These are phyloP conservation scores for Papiliotrema terrestris DNA, from an alignment of 1,284 basidiomycete genomes.

Conservation along the genomic window DNA sequence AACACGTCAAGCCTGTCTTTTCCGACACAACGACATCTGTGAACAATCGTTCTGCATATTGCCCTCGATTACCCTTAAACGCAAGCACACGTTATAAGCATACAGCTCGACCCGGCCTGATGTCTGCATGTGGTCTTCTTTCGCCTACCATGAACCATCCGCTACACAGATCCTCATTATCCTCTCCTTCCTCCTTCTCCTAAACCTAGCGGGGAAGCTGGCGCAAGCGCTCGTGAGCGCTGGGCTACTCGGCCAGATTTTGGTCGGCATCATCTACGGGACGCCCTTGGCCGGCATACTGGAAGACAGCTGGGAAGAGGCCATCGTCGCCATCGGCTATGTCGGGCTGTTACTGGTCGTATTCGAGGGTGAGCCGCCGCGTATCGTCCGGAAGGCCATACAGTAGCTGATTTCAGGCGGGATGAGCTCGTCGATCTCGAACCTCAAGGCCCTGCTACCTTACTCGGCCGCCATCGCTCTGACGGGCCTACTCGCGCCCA, in stretches of 20 bases:
- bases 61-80: too few relatives aligned
- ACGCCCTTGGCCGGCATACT: constrained; percentile 53
- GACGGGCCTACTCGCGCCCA: constrained; percentile 53
- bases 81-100: background rate
- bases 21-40: too few relatives aligned
- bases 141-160: constrained; percentile 41
- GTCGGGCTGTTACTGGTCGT: constrained; percentile 57
- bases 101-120: constrained; percentile 1
- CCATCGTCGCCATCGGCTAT: constrained; percentile 54
- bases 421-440: constrained; percentile 49
- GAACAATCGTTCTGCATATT: too few relatives aligned
- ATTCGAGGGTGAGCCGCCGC: constrained; percentile 51
- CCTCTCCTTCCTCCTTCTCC: constrained; percentile 46
- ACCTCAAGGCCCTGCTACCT: constrained; percentile 49
- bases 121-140: constrained; percentile 31
- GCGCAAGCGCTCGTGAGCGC: constrained; percentile 38
- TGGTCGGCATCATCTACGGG: constrained; percentile 54
- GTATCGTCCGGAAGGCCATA: background rate
- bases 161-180: constrained; percentile 40
- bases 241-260: constrained; percentile 52
- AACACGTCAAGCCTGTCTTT: too few relatives aligned
- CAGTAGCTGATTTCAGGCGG: constrained; percentile 46
- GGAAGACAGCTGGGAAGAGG: constrained; percentile 47
- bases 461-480: constrained; percentile 52
- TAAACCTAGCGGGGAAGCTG: constrained; percentile 41